Percentiles rank a stretch among this genome's conserved stretches.
Evolutionary conservation across 1,284 basidiomycete genomes (phyloP).

Genomic region (Hortiboletus rubellus): DNA sequence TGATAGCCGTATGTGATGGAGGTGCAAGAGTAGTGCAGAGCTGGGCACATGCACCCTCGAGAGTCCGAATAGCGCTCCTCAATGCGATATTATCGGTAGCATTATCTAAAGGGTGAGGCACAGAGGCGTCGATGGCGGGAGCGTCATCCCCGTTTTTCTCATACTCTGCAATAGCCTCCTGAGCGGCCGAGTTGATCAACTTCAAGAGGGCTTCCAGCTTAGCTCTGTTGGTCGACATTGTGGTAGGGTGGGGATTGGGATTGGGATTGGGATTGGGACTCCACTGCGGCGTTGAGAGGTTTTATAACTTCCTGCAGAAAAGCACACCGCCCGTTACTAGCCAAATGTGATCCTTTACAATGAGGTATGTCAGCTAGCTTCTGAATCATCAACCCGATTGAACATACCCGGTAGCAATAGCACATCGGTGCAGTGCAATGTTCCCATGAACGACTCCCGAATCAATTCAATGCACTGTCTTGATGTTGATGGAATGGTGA

Average conservation of each 20-base stretch:
- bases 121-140: conserved; percentile 23
- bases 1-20: conserved; percentile 26
- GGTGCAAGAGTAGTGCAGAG: conserved; percentile 31
- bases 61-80: conserved; percentile 24
- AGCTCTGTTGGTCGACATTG: conserved; percentile 22
- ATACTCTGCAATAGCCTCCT: conserved; percentile 25
- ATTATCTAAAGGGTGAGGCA: conserved; percentile 23
- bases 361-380: no score
- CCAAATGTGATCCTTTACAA: no score
- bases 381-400: no score
- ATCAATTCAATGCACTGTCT: no score
- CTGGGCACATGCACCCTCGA: conserved; percentile 31
- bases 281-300: no score
- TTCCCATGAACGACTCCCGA: no score
- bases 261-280: no score
- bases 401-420: no score
- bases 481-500: no score
- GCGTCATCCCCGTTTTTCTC: conserved; percentile 23
- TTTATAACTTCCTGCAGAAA: no score
- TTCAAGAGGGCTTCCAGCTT: conserved; percentile 25
- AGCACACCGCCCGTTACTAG: no score
- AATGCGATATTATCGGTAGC: conserved; percentile 24
- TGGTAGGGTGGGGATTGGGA: neutral
- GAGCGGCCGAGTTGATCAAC: conserved; percentile 24
- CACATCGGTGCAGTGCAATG: no score